These are phyloP conservation scores for Pistacia vera DNA, from an alignment of 345 rosid species.

Conservation along the genomic window DNA sequence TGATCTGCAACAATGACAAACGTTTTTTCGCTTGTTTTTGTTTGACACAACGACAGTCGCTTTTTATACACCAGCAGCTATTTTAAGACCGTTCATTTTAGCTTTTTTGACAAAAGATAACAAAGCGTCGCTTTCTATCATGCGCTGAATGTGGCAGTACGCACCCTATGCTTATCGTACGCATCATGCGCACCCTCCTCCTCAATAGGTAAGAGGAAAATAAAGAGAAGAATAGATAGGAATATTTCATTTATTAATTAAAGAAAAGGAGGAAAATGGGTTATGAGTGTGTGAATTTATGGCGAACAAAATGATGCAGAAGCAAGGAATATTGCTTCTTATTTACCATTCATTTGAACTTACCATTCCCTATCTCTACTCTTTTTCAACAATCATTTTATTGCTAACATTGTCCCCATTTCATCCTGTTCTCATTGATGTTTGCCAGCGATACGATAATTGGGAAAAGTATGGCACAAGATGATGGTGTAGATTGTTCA, in stretches of 20 bases:
- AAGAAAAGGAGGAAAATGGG: neutral
- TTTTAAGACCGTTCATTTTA: constrained; percentile 23
- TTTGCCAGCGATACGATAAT: no score
- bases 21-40: constrained; percentile 1
- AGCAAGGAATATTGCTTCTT: constrained; percentile 55
- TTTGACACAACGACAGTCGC: neutral
- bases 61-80: constrained; percentile 16
- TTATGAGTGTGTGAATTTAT: constrained; percentile 46
- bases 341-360: constrained; percentile 42
- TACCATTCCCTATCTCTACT: constrained; percentile 17
- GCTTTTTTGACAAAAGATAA: constrained; percentile 21
- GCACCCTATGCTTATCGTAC: constrained; percentile 1
- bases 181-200: no score
- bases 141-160: neutral
- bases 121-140: neutral
- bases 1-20: neutral
- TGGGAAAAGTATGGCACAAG: no score
- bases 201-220: no score
- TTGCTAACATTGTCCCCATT: constrained; percentile 27
- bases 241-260: neutral
- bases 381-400: constrained; percentile 37
- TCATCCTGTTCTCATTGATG: no score
- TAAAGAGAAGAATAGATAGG: no score
- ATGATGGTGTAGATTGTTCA: constrained; percentile 7
- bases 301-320: constrained; percentile 87